Evolutionary conservation across 2,329 filamentous ascomycete species (phyloP), one percentile per base, ranked within the genome.

Genomic region (Alternaria gaisen): DNA sequence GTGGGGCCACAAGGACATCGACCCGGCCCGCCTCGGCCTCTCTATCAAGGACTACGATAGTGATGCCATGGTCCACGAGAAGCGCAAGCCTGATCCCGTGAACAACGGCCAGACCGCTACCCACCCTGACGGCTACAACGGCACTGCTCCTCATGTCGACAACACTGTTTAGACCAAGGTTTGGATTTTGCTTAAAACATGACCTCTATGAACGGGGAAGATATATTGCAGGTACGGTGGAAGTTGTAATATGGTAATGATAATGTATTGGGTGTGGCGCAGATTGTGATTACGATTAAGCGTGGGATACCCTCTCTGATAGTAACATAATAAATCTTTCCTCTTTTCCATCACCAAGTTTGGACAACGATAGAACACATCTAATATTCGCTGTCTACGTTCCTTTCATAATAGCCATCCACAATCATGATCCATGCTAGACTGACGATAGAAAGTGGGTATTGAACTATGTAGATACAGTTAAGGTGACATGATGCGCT

Each of bases 1-100:
- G 51, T 87, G 81, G 78, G 87, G 87, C 1, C 88, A 90, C 74
- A 82, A 86, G 47, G 86, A 85, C 65, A 90, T 90, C 52, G 84
- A 87, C 46, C 85, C 87, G 10, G 78, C 81, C 5, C 78, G 81
- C 14, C 79, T 91, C 12, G 88, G 88, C 7, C 79, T 89, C 18
- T 66, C 76, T 36, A 83, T 85, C 58, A 75, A 77, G 56, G 83
- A 84, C 64, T 85, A 84, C 68, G 77, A 80, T 36, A 77, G 80
- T 53, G 80, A 81, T 59, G 58, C 59, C 7, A 18, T 64, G 3
- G 60, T 70, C 2, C 56, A 58, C 5, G 69, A 72, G 64, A 72
- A 72, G 69, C 74, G 55, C 11, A 42, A 54, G 28, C 51, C 61
- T 4, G 42, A 47, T 20, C 36, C 50, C 42, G 26, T 36, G 3